These are phyloP conservation scores for Phytophthora uliginosa DNA, from an alignment of 352 stramenopile species.

Conservation along the genomic window DNA sequence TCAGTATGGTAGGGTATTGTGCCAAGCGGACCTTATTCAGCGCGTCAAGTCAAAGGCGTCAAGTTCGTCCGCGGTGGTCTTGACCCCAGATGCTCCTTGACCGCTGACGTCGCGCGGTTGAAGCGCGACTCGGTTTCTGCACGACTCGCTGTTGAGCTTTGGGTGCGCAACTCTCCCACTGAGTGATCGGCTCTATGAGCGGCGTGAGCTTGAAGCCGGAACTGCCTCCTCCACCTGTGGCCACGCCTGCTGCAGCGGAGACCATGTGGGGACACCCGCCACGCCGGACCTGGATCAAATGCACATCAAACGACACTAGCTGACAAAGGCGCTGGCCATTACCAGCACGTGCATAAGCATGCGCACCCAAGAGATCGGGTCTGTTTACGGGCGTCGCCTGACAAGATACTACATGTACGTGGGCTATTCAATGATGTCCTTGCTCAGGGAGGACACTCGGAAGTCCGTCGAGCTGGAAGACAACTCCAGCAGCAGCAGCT, in stretches of 20 bases:
- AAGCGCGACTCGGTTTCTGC: slow-evolving; percentile 22
- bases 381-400: background rate
- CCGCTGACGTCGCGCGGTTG: slow-evolving; percentile 15
- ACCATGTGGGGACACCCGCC: slow-evolving; percentile 14
- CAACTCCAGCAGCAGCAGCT: slow-evolving; percentile 12
- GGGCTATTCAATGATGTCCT: slow-evolving; percentile 17
- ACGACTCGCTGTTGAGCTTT: slow-evolving; percentile 5
- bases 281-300: slow-evolving; percentile 1
- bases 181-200: slow-evolving; percentile 7
- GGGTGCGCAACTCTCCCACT: slow-evolving; percentile 22
- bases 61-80: background rate
- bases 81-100: background rate
- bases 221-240: slow-evolving; percentile 20
- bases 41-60: background rate
- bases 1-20: too few species aligned
- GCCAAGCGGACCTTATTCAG: background rate
- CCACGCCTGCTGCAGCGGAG: slow-evolving; percentile 3
- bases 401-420: background rate
- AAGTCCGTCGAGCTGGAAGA: slow-evolving; percentile 11
- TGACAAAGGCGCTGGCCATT: slow-evolving; percentile 8
- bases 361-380: background rate
- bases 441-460: slow-evolving; percentile 22
- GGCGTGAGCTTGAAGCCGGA: slow-evolving; percentile 17
- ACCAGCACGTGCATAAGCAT: slow-evolving; percentile 1
- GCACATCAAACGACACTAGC: background rate